phyloP scores from a whole-genome alignment of 2,329 filamentous ascomycete genomes.

The Purpureocillium takamizusanense region DNA sequence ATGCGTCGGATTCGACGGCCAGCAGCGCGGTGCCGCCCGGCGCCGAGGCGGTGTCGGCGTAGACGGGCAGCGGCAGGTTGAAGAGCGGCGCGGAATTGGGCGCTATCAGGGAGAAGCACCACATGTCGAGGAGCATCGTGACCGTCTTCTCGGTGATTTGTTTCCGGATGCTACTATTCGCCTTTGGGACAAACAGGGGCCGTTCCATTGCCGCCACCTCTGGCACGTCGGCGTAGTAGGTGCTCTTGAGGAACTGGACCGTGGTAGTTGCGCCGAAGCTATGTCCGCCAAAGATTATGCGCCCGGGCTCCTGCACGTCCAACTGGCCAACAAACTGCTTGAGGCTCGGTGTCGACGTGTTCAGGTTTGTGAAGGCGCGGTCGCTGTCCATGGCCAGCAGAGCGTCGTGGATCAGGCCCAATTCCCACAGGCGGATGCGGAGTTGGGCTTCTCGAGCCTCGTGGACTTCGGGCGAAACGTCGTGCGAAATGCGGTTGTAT shows the following conservation, averaged over 20 bases:
- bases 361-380: conserved; percentile 39
- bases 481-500: conserved; percentile 51
- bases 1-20: conserved; percentile 66
- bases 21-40: conserved; percentile 52
- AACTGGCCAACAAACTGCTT: conserved; percentile 51
- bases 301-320: conserved; percentile 61
- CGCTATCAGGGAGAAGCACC: conserved; percentile 64
- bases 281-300: conserved; percentile 69
- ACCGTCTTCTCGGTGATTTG: conserved; percentile 63
- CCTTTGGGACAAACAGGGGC: conserved; percentile 52
- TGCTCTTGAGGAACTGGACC: conserved; percentile 70
- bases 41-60: conserved; percentile 40
- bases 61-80: conserved; percentile 64
- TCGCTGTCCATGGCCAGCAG: conserved; percentile 57
- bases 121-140: conserved; percentile 68
- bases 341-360: conserved; percentile 40
- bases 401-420: conserved; percentile 62
- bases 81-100: conserved; percentile 55
- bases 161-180: conserved; percentile 43
- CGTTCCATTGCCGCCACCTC: conserved; percentile 37
- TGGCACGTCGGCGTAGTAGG: conserved; percentile 53
- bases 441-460: conserved; percentile 62
- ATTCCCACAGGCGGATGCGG: conserved; percentile 68
- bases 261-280: conserved; percentile 71
- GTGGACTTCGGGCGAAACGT: conserved; percentile 56